Evolutionary conservation across 495 filamentous ascomycete genomes (phyloP), one percentile per base, ranked within the genome.

Genomic region (Terfezia boudieri): DNA sequence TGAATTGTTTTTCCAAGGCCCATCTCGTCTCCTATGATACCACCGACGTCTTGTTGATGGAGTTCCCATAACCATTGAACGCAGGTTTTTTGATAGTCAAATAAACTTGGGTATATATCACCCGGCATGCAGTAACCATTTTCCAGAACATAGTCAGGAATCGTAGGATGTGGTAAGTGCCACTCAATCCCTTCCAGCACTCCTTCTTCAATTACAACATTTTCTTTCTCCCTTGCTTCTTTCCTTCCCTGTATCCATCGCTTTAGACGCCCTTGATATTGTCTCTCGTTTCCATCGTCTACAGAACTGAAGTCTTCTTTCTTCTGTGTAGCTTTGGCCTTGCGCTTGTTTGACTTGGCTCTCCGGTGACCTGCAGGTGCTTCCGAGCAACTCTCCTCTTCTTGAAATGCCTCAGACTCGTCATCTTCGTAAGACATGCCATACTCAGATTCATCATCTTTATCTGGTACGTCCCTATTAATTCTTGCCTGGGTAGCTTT

Each of bases 1-100:
- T 95, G 89, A 26, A 98, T 84, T 8, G 90, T 98, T 67, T 98
- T 98, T 10, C 90, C 90, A 12, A 96, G 73, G 0, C 90, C 90
- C 90, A 98, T 98, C 70, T 98, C 90, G 60, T 98, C 90, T 8
- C 87, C 90, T 51, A 98, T 74, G 54, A 98, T 98, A 12, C 90
- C 90, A 22, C 90, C 90, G 32, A 93, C 86, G 58, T 82, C 74
- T 64, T 94, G 84, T 46, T 77, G 72, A 64, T 94, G 87, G 14
- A 98, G 70, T 67, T 98, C 87, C 68, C 85, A 86, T n/a, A 98
- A 73, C 90, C 90, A 98, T 63, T 92, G 83, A 2, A 96, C 86
- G 12, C 88, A 84, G 2, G 85, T 92, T 63, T 89, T 92, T 59
- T 98, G 90, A 59, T 96, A 98, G 60, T 89, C 82, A 61, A 95